A percentile compares a stretch with the other conserved stretches of the same genome.
phyloP scores from a whole-genome alignment of 306 rosid species.

The Malus orientalis region DNA sequence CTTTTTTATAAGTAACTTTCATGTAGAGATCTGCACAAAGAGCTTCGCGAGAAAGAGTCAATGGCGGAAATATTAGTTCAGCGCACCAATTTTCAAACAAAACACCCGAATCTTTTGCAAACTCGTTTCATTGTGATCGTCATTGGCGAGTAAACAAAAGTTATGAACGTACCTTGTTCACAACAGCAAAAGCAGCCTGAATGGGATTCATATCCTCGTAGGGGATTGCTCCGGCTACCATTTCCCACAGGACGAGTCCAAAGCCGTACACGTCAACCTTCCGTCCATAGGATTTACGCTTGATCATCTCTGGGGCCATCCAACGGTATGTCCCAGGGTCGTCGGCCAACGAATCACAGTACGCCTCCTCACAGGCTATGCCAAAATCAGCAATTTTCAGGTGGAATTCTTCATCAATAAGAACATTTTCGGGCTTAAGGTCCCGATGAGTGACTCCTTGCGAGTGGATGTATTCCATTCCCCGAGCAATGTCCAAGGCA shows the following conservation, averaged over 20 bases:
- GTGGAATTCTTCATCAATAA: conserved; percentile 45
- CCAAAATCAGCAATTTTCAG: conserved; percentile 95
- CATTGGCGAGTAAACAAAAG: not conserved
- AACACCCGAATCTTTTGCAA: not conserved
- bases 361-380: conserved; percentile 76
- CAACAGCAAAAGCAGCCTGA: conserved; percentile 96
- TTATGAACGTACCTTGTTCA: conserved; percentile 57
- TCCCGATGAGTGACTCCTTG: conserved; percentile 86
- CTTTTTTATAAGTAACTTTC: not conserved
- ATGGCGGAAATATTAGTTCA: not conserved
- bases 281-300: conserved; percentile 65
- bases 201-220: conserved; percentile 90
- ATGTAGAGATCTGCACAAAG: not conserved
- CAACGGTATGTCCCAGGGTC: conserved; percentile 95
- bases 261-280: conserved; percentile 92
- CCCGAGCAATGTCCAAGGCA: conserved; percentile 81
- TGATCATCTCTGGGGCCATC: conserved; percentile 99
- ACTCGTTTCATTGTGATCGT: not conserved
- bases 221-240: conserved; percentile 80
- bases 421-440: conserved; percentile 88
- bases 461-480: conserved; percentile 88
- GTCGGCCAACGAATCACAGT: conserved; percentile 66
- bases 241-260: conserved; percentile 88
- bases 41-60: not conserved
- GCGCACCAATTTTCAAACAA: not conserved